phyloP scores from a whole-genome alignment of 106 monocot species.

The Platanthera guangdongensis region DNA sequence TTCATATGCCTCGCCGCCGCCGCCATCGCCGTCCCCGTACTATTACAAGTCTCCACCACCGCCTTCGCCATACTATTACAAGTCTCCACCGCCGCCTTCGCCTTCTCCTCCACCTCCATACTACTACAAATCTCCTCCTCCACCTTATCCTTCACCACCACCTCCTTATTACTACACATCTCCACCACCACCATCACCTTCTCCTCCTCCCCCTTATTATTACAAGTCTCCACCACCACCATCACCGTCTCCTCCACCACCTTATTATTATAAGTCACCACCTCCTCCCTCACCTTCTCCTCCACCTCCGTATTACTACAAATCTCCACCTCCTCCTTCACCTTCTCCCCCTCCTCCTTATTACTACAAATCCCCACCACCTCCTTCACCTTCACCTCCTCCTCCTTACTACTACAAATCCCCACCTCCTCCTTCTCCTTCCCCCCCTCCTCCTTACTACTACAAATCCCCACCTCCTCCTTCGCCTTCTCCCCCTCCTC shows the following conservation, averaged over 20 bases:
- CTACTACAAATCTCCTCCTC: constrained; percentile 21
- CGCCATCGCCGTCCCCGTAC: not conserved
- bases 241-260: not conserved
- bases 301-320: constrained; percentile 8
- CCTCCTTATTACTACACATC: not conserved
- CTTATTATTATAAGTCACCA: constrained; percentile 15
- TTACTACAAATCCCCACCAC: constrained; percentile 18
- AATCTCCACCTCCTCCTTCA: constrained; percentile 15
- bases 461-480: constrained; percentile 21
- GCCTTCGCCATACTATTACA: constrained; percentile 16
- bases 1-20: constrained; percentile 21
- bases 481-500: not conserved
- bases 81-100: constrained; percentile 24
- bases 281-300: constrained; percentile 4
- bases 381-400: not conserved
- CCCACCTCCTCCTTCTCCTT: constrained; percentile 8
- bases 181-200: not conserved
- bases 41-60: constrained; percentile 13
- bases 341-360: not conserved
- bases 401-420: constrained; percentile 15
- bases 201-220: not conserved
- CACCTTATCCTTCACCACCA: not conserved
- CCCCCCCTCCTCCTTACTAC: constrained; percentile 1
- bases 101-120: constrained; percentile 20
- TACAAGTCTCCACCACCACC: no score